Evolutionary conservation across 106 monocot species (phyloP).

Genomic region (Acorus calamus): DNA sequence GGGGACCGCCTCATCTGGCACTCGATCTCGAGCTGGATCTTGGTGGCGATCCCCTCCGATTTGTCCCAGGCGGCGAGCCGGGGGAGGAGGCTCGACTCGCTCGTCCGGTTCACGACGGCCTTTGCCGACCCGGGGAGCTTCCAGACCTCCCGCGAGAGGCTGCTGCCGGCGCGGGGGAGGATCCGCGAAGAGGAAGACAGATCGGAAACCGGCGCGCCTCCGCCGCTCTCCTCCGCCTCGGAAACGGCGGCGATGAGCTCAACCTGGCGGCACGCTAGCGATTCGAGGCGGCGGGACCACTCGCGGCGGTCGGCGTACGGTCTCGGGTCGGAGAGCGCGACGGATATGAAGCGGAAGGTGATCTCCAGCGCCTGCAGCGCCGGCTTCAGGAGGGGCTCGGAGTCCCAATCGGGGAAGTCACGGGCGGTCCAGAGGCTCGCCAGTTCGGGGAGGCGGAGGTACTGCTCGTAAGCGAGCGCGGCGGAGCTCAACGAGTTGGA

Average conservation of each 20-base stretch:
- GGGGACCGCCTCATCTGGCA: constrained; percentile 15
- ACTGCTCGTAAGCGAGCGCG: constrained; percentile 48
- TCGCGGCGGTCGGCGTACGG: constrained; percentile 52
- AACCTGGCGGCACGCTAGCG: constrained; percentile 43
- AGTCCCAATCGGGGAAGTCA: constrained; percentile 50
- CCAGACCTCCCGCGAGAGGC: constrained; percentile 47
- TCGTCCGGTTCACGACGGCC: constrained; percentile 47
- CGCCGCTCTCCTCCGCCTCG: constrained; percentile 19
- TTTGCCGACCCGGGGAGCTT: constrained; percentile 24
- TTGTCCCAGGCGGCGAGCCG: constrained; percentile 65
- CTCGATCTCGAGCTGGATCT: constrained; percentile 49
- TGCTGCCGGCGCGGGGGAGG: constrained; percentile 28
- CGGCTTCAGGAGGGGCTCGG: constrained; percentile 57
- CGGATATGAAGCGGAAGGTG: constrained; percentile 71
- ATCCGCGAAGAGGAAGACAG: constrained; percentile 22
- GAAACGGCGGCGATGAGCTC: constrained; percentile 50
- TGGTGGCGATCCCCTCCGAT: constrained; percentile 39
- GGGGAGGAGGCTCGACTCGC: constrained; percentile 77
- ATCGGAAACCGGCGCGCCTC: constrained; percentile 32
- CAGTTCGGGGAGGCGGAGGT: constrained; percentile 61
- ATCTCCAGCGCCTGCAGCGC: constrained; percentile 73
- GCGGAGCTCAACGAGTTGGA: constrained; percentile 5
- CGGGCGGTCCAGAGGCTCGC: constrained; percentile 23
- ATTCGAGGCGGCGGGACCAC: constrained; percentile 47
- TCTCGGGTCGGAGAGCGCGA: constrained; percentile 55